Conservation (phyloP, 2,329 filamentous ascomycete genomes). For the Aspergillus hortae region DNA sequence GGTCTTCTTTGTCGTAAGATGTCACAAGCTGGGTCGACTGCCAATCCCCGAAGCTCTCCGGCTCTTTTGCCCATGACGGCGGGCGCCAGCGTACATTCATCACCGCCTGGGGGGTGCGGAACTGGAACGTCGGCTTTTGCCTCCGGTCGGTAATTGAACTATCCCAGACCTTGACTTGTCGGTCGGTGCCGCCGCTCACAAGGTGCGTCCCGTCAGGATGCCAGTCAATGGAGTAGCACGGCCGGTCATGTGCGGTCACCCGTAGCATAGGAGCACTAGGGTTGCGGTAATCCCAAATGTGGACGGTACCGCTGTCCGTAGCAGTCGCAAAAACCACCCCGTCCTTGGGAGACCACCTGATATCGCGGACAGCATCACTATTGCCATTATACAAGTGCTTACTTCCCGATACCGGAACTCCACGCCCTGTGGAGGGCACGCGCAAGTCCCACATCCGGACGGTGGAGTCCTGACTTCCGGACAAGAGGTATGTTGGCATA, state of each 20-base stretch:
- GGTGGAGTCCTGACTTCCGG: conserved; percentile 62
- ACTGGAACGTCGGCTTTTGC: conserved; percentile 56
- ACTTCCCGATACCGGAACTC: conserved; percentile 52
- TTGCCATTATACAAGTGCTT: conserved; percentile 54
- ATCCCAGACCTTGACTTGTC: conserved; percentile 62
- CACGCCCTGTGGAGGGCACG: conserved; percentile 47
- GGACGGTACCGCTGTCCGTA: conserved; percentile 61
- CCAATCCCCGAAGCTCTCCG: conserved; percentile 50
- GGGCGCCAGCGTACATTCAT: conserved; percentile 62
- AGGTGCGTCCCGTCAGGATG: conserved; percentile 65
- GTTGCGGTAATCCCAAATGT: conserved; percentile 62
- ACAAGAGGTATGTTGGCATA: conserved; percentile 57
- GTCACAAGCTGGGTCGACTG: conserved; percentile 62
- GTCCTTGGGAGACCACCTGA: conserved; percentile 63
- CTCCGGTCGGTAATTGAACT: conserved; percentile 52
- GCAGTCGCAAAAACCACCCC: conserved; percentile 61
- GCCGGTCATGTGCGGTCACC: conserved; percentile 59
- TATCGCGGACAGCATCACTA: conserved; percentile 60
- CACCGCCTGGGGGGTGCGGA: conserved; percentile 60
- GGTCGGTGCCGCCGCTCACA: conserved; percentile 60
- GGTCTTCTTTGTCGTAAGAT: conserved; percentile 59
- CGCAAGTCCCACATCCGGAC: conserved; percentile 64
- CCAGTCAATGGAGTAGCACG: conserved; percentile 63
- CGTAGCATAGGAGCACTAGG: conserved; percentile 55
- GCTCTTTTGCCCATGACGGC: conserved; percentile 53